Conservation (phyloP, 2,329 filamentous ascomycete genomes). For the Pseudogymnoascus sp. region DNA sequence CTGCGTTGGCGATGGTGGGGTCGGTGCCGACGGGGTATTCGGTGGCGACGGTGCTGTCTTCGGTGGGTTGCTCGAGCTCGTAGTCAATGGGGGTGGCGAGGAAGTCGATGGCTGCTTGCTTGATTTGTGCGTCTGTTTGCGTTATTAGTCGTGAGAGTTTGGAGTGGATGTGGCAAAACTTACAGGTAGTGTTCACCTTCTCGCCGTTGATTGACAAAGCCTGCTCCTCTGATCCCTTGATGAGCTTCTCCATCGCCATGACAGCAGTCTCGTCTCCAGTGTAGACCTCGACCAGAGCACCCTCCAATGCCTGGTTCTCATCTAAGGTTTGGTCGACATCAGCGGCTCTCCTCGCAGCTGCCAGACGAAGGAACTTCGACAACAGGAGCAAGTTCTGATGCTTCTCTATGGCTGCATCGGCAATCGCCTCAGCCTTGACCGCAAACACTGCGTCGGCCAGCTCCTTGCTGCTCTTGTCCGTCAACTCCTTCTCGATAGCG, state of each 20-base stretch:
- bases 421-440: slow-evolving; percentile 47
- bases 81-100: slow-evolving; percentile 31
- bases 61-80: slow-evolving; percentile 23
- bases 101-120: slow-evolving; percentile 46
- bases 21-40: slow-evolving; percentile 42
- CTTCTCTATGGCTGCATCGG: slow-evolving; percentile 44
- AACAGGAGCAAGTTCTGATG: slow-evolving; percentile 57
- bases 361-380: slow-evolving; percentile 72
- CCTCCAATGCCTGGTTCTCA: slow-evolving; percentile 74
- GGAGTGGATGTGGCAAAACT: slow-evolving; percentile 26
- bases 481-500: slow-evolving; percentile 49
- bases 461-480: slow-evolving; percentile 38
- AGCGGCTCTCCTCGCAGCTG: slow-evolving; percentile 62
- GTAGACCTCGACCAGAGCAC: slow-evolving; percentile 69
- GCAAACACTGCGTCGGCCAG: slow-evolving; percentile 41
- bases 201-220: slow-evolving; percentile 58
- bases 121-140: slow-evolving; percentile 47
- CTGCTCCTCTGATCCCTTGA: slow-evolving; percentile 60
- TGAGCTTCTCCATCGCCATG: slow-evolving; percentile 65
- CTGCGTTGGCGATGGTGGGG: slow-evolving; percentile 57
- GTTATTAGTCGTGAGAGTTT: neutral
- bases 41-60: slow-evolving; percentile 22
- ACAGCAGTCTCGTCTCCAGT: slow-evolving; percentile 69
- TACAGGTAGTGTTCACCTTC: slow-evolving; percentile 62
- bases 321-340: slow-evolving; percentile 54